phyloP scores from a whole-genome alignment of 768 basidiomycete species.

The Leucocoprinus birnbaumii region DNA sequence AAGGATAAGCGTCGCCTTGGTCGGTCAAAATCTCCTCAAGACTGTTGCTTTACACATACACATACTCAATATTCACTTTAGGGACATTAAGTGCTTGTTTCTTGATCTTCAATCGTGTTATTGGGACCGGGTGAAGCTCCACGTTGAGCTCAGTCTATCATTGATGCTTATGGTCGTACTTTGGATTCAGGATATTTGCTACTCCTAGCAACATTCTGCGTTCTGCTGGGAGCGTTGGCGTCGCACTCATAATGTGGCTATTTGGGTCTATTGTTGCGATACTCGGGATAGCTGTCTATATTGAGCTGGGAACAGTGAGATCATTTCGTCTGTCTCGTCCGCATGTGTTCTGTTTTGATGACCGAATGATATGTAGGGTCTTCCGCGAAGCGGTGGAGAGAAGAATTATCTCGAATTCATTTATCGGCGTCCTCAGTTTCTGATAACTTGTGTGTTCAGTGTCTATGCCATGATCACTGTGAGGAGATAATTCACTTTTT shows the following conservation, averaged over 20 bases:
- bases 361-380: conserved; percentile 25
- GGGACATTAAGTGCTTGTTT: conserved; percentile 25
- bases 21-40: conserved; percentile 40
- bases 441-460: conserved; percentile 43
- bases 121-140: neutral
- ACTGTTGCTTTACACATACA: conserved; percentile 13
- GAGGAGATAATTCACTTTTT: conserved; percentile 17
- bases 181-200: conserved; percentile 33
- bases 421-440: conserved; percentile 46
- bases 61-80: conserved; percentile 25
- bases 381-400: conserved; percentile 59
- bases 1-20: conserved; percentile 48
- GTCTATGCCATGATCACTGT: conserved; percentile 61
- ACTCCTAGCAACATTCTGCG: conserved; percentile 40
- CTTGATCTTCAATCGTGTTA: neutral
- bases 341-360: too few relatives aligned
- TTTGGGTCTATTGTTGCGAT: conserved; percentile 52
- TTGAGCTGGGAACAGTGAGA: conserved; percentile 31
- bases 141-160: neutral
- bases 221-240: conserved; percentile 67
- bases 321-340: neutral
- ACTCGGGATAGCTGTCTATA: conserved; percentile 32
- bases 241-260: conserved; percentile 69
- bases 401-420: conserved; percentile 61
- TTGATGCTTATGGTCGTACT: conserved; percentile 46